Base-by-base conservation (phyloP, 2,329 filamentous ascomycete species). In the Aspergillus tubingensis region DNA sequence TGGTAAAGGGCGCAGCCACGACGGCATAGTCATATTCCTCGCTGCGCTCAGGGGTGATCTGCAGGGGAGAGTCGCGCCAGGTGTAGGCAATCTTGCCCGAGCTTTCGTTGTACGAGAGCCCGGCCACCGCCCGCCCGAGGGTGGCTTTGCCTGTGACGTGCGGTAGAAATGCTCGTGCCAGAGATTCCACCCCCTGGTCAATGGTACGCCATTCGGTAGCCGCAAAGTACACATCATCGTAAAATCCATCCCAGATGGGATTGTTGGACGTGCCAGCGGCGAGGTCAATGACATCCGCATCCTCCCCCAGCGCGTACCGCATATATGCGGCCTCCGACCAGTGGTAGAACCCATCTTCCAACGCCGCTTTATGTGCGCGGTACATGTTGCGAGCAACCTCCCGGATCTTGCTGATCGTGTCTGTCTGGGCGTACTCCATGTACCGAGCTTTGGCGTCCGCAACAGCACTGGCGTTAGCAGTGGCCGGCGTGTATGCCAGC, bases 251-350 rank as follows among this genome's bases (percentile, higher is more conserved):
- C 73, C 86, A 73, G 8, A 73, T 87, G 53, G 79, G 80, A 8
- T 78, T 76, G 8, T 75, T 74, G 0, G 74, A 74, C 2, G 79
- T 72, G 19, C 74, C 78, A 6, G 80, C 81, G 1, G 80, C 80
- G 5, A 83, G 76, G 63, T 88, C 84, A 1, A 83, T 85, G 65
- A 82, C 81, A 66, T 87, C 85, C 10, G 82, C 74, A 41, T 75
- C 78, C 13, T 80, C 79, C 13, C 82, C 81, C 8, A 89, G 78
- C 32, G 83, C 81, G 69, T 89, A 86, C 17, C 82, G 81, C 57
- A 89, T 75, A 65, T 87, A 90, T 1, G 80, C 84, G 21, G 85
- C 85, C 65, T 89, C 87, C 11, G 86, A 88, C 81, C 85, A 90
- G 54, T 84, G 78, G 68, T 89, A 87, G 17, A 86, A 81, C 2